Evolutionary conservation across 2,329 filamentous ascomycete genomes (phyloP).

Genomic region (Boeremia lycopersici): DNA sequence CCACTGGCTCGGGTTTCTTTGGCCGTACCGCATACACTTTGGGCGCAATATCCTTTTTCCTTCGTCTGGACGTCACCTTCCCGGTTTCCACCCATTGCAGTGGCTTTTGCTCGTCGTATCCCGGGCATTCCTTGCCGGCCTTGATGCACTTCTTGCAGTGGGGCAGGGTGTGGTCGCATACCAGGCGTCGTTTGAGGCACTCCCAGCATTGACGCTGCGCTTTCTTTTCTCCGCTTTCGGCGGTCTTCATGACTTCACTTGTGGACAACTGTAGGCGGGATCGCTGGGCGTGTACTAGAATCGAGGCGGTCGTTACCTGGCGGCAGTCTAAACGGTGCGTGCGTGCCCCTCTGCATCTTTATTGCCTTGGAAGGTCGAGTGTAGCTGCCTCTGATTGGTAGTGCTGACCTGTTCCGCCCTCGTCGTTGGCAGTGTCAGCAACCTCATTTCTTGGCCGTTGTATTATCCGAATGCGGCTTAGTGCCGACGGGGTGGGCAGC

Average conservation of each 20-base stretch:
- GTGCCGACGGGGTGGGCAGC: neutral
- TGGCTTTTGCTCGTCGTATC: constrained; percentile 42
- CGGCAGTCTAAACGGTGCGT: constrained; percentile 1
- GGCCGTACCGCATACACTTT: constrained; percentile 16
- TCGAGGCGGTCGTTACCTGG: constrained; percentile 11
- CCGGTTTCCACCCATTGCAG: constrained; percentile 41
- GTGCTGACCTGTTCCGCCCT: neutral
- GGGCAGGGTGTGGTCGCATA: constrained; percentile 42
- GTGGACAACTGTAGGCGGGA: neutral
- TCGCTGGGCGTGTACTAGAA: neutral
- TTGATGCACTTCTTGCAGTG: constrained; percentile 41
- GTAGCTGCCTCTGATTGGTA: constrained; percentile 1
- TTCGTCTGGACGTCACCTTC: constrained; percentile 35
- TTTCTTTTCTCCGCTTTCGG: constrained; percentile 26
- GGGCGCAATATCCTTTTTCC: constrained; percentile 22
- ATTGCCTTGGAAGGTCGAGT: constrained; percentile 23
- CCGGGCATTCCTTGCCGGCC: constrained; percentile 37
- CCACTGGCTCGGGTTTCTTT: neutral
- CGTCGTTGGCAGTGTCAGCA: constrained; percentile 9
- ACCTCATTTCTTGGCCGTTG: constrained; percentile 24
- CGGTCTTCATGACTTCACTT: constrained; percentile 1
- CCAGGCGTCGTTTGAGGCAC: constrained; percentile 39
- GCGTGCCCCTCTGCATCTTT: constrained; percentile 30
- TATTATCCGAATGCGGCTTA: constrained; percentile 15
- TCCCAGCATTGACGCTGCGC: constrained; percentile 43